Conservation (phyloP, 1,284 basidiomycete genomes). For the Anthracocystis walkeri region DNA sequence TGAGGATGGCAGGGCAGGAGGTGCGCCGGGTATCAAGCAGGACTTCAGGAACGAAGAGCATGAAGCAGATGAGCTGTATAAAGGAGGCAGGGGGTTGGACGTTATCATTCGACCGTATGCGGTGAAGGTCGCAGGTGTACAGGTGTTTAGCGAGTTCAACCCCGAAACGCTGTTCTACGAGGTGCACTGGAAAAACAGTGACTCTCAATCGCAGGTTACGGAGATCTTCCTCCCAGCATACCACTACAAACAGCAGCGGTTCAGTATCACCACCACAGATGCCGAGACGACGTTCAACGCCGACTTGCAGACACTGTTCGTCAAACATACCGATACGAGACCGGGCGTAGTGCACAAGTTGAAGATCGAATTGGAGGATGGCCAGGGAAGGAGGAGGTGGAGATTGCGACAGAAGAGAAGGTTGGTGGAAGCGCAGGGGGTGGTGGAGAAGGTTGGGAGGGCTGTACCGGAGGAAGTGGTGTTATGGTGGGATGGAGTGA, state of each 20-base stretch:
- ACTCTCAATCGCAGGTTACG: conserved; percentile 29
- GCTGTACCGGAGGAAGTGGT: conserved; percentile 16
- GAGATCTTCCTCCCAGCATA: conserved; percentile 60
- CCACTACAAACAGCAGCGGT: conserved; percentile 37
- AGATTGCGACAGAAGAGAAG: conserved; percentile 13
- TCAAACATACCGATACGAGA: conserved; percentile 34
- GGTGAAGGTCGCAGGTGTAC: conserved; percentile 67
- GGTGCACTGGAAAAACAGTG: conserved; percentile 61
- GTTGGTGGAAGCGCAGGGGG: conserved; percentile 10
- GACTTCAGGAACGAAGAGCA: conserved; percentile 62
- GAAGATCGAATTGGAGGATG: conserved; percentile 37
- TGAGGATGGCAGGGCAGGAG: background rate
- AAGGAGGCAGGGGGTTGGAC: conserved; percentile 81
- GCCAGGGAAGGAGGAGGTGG: conserved; percentile 10
- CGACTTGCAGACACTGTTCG: conserved; percentile 54
- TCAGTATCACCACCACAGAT: conserved; percentile 46
- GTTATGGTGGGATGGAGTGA: conserved; percentile 27
- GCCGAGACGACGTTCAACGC: conserved; percentile 31
- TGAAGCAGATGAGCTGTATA: conserved; percentile 76
- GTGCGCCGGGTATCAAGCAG: conserved; percentile 30
- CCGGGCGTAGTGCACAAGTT: conserved; percentile 45
- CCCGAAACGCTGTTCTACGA: conserved; percentile 49
- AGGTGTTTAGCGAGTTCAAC: conserved; percentile 57
- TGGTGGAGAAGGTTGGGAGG: conserved; percentile 13
- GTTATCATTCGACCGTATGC: conserved; percentile 73